phyloP scores from a whole-genome alignment of 75 land plant genomes.

The Pseudotsuga menziesii region DNA sequence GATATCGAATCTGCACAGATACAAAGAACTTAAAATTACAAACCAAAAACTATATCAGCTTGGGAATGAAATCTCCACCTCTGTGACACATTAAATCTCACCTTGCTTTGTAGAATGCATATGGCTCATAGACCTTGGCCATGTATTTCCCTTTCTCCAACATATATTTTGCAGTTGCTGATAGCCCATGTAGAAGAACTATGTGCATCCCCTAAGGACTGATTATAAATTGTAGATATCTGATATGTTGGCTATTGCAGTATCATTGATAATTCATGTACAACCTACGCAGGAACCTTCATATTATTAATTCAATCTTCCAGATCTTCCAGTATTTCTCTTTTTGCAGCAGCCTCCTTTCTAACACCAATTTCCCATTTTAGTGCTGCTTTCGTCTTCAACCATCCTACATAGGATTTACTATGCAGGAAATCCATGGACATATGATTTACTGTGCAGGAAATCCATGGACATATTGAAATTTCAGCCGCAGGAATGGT shows the following conservation, averaged over 20 bases:
- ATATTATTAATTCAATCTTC: slow-evolving; percentile 26
- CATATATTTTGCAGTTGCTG: no score
- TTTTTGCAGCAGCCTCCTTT: slow-evolving; percentile 28
- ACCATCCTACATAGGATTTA: slow-evolving; percentile 25
- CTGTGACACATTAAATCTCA: no score
- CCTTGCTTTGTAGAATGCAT: no score
- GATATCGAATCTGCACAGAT: no score
- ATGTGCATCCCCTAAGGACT: no score
- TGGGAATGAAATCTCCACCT: no score
- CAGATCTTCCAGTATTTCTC: slow-evolving; percentile 53
- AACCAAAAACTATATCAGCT: no score
- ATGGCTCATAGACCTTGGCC: no score
- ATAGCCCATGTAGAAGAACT: no score
- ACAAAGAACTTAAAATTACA: no score
- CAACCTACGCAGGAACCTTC: slow-evolving; percentile 3
- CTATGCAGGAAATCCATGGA: not conserved
- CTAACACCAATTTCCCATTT: slow-evolving; percentile 31
- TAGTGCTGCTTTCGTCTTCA: slow-evolving; percentile 33
- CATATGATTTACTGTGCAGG: no score
- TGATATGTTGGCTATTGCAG: not conserved
- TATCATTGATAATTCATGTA: not conserved
- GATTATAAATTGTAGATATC: not conserved
- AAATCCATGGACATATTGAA: slow-evolving; percentile 13
- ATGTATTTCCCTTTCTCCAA: no score
- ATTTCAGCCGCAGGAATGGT: slow-evolving; percentile 52